Conservation (phyloP, 1,139 yeast genomes). For the Yamadazyma epiphylla region DNA sequence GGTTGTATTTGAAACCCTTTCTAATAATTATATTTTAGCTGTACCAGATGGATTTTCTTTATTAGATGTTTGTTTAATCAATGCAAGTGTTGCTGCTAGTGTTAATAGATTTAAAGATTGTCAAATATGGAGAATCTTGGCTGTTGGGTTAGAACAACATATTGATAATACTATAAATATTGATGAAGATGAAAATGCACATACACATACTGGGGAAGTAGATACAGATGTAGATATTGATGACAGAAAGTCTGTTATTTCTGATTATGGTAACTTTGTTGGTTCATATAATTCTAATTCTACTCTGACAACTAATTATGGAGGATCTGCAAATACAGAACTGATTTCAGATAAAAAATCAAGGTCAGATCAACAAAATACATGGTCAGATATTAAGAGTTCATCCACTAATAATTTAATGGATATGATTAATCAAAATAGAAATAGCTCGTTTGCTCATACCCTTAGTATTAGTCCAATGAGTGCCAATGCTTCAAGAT, state of each 20-base stretch:
- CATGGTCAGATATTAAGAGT: slow-evolving; percentile 8
- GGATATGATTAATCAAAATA: slow-evolving; percentile 20
- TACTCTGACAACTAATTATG: slow-evolving; percentile 40
- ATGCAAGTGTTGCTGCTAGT: slow-evolving; percentile 55
- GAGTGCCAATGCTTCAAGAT: slow-evolving; percentile 14
- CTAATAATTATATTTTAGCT: slow-evolving; percentile 37
- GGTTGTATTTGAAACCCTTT: slow-evolving; percentile 36
- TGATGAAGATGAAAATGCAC: slow-evolving; percentile 1
- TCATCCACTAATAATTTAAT: slow-evolving; percentile 20
- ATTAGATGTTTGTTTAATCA: slow-evolving; percentile 53
- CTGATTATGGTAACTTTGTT: slow-evolving; percentile 40
- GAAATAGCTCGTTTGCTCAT: slow-evolving; percentile 19
- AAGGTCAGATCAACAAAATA: slow-evolving; percentile 1
- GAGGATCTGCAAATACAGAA: slow-evolving; percentile 16
- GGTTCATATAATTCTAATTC: slow-evolving; percentile 46
- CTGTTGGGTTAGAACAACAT: slow-evolving; percentile 51
- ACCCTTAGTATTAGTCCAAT: slow-evolving; percentile 16
- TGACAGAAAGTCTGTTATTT: slow-evolving; percentile 31
- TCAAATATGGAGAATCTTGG: slow-evolving; percentile 68
- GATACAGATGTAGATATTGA: slow-evolving; percentile 5
- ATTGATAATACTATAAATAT: slow-evolving; percentile 3
- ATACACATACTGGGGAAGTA: slow-evolving; percentile 2
- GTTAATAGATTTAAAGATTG: slow-evolving; percentile 54
- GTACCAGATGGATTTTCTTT: slow-evolving; percentile 50
- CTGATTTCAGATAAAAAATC: slow-evolving; percentile 9